phyloP scores from a whole-genome alignment of 2,329 filamentous ascomycete species.

The Aschersonia sp. region DNA sequence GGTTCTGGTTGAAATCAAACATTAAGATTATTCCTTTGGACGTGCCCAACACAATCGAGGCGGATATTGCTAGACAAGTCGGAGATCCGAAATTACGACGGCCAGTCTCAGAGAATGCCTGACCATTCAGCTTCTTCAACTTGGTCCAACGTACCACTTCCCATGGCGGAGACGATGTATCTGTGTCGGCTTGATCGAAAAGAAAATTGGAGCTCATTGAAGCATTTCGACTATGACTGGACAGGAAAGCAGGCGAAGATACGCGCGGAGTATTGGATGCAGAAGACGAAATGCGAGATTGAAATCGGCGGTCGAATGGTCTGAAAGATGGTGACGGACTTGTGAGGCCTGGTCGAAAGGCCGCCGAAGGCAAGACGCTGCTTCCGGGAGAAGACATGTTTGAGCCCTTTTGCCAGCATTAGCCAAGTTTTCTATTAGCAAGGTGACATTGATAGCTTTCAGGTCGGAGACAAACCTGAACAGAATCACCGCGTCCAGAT shows the following conservation, averaged over 20 bases:
- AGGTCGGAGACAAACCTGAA: conserved; percentile 44
- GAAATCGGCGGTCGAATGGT: conserved; percentile 90
- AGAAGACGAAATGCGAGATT: conserved; percentile 60
- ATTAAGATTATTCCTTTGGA: conserved; percentile 88
- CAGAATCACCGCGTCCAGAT: conserved; percentile 68
- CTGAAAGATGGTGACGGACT: conserved; percentile 74
- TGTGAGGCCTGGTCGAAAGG: conserved; percentile 47
- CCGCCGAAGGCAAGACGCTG: conserved; percentile 55
- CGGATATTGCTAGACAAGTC: conserved; percentile 79
- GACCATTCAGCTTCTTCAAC: conserved; percentile 73
- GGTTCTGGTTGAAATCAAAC: conserved; percentile 93
- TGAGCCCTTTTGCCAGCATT: conserved; percentile 35
- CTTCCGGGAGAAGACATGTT: conserved; percentile 55
- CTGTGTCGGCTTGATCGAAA: conserved; percentile 46
- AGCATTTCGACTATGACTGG: conserved; percentile 64
- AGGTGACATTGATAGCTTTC: too few species aligned
- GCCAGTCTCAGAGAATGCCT: conserved; percentile 85
- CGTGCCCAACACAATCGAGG: conserved; percentile 80
- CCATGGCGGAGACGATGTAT: conserved; percentile 73
- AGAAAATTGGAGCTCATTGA: conserved; percentile 62
- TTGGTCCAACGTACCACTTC: conserved; percentile 96
- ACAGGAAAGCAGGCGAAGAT: conserved; percentile 63
- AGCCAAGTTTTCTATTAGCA: conserved; percentile 6
- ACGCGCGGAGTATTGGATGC: conserved; percentile 46
- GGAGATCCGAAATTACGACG: conserved; percentile 86